A percentile compares a stretch with the other conserved stretches of the same genome.
Conservation (phyloP, 495 filamentous ascomycete genomes). For the Neurospora cerealis region DNA sequence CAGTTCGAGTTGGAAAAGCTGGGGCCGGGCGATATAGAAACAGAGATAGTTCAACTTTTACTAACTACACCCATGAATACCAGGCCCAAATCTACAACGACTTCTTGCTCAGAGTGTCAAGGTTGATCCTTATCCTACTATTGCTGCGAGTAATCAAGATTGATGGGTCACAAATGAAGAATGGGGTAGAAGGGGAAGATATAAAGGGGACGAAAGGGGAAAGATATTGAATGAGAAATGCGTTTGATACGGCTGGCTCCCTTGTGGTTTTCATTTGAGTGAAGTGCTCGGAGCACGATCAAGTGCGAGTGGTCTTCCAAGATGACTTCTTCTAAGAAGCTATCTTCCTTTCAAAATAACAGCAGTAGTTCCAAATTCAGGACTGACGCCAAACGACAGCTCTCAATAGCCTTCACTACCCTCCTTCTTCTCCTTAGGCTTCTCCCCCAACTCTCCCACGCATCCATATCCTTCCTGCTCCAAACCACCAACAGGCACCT, state of each 20-base stretch:
- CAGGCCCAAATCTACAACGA: slow-evolving; percentile 98
- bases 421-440: background rate
- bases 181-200: background rate
- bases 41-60: slow-evolving; percentile 98
- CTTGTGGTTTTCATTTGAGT: too few relatives aligned
- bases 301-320: background rate
- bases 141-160: background rate
- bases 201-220: too few relatives aligned
- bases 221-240: too few relatives aligned
- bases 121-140: slow-evolving; percentile 30
- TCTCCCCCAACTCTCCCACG: too few relatives aligned
- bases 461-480: background rate
- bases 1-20: slow-evolving; percentile 91
- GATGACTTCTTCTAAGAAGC: background rate
- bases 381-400: background rate
- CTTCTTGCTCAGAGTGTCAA: slow-evolving; percentile 92
- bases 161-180: background rate
- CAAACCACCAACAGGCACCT: background rate
- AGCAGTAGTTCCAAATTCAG: background rate
- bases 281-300: too few relatives aligned
- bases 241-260: too few relatives aligned
- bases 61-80: slow-evolving; percentile 95
- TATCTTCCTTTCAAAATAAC: background rate
- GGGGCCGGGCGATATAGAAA: slow-evolving; percentile 75
- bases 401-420: background rate